phyloP scores from a whole-genome alignment of 371 early-diverging fungal species.

The Chytridiales sp. region DNA sequence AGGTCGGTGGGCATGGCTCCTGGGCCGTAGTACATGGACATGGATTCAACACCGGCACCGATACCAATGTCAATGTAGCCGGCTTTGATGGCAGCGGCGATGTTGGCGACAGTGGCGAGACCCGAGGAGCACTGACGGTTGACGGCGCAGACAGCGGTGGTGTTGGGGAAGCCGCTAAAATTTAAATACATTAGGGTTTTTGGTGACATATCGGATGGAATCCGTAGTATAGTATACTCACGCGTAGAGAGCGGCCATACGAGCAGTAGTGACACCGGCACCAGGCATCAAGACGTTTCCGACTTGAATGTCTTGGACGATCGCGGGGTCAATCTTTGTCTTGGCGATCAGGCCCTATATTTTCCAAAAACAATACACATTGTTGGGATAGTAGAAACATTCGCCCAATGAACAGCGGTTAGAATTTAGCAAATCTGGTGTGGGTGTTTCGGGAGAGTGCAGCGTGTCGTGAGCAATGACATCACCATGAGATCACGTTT shows the following conservation, averaged over 20 bases:
- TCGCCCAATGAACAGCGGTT: background rate
- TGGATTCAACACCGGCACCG: conserved; percentile 96
- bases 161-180: conserved; percentile 66
- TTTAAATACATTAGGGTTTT: background rate
- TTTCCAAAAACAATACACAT: too few species aligned
- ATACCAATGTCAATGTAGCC: conserved; percentile 96
- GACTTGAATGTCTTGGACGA: conserved; percentile 93
- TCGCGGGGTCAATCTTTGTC: conserved; percentile 80
- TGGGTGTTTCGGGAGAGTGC: background rate
- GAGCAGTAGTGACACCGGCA: conserved; percentile 90
- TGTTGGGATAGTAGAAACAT: background rate
- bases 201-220: background rate
- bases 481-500: too few species aligned
- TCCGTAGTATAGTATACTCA: conserved; percentile 49
- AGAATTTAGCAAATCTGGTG: background rate
- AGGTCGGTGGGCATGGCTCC: conserved; percentile 68
- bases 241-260: conserved; percentile 95
- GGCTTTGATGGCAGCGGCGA: conserved; percentile 84
- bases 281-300: conserved; percentile 93
- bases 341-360: conserved; percentile 61
- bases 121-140: conserved; percentile 98
- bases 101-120: conserved; percentile 89
- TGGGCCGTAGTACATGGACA: conserved; percentile 91
- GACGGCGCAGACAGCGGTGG: conserved; percentile 79
- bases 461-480: background rate